Base-by-base conservation (phyloP, 2,329 filamentous ascomycete genomes). In the Coniochaeta ligniaria region DNA sequence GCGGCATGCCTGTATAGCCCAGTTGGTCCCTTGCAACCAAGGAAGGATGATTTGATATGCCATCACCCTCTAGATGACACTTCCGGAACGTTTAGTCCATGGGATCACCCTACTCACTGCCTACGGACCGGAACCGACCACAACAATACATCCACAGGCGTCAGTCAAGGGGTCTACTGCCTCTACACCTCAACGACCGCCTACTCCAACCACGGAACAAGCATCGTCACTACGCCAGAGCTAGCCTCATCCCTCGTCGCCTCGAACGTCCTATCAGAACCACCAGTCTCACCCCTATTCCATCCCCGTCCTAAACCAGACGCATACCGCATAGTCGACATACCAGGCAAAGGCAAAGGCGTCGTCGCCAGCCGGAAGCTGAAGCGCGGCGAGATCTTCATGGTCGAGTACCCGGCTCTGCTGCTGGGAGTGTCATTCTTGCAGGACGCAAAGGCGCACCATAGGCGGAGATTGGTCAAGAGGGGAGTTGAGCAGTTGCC, bases 401-500 rank as follows among this genome's bases (percentile, higher is more conserved):
- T 77, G 70, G 64, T 68, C 6, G 74, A 76, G 43, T 66, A 69
- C 60, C 73, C 72, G 6, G 65, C 68, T 1, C 14, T 75, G 6
- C 45, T 69, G 8, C 47, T 69, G 7, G 62, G 59, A 1, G 61
- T 63, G 12, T 28, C 33, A 0, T 67, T 68, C 11, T 28, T 68
- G 43, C 31, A 43, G 6, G 60, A 63, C 1, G 60, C 61, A 1
- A 64, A 65, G 20, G 62, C 64, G n/a, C 66, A 68, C 24, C 62
- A 67, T 45, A 62, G 67, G 12, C 31, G 67, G 12, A 41, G 68
- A 2, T 31, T 69, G 31, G 41, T 69, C 12, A 67, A 64, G 60
- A 56, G 60, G 22, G 68, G 63, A 0, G 60, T 68, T 1, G 61
- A 61, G 1, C 62, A 64, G 47, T 55, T 69, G 35, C 64, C 64